These are phyloP conservation scores for Lolium multiflorum DNA, from an alignment of 176 grass and related monocot genomes.

Conservation along the genomic window DNA sequence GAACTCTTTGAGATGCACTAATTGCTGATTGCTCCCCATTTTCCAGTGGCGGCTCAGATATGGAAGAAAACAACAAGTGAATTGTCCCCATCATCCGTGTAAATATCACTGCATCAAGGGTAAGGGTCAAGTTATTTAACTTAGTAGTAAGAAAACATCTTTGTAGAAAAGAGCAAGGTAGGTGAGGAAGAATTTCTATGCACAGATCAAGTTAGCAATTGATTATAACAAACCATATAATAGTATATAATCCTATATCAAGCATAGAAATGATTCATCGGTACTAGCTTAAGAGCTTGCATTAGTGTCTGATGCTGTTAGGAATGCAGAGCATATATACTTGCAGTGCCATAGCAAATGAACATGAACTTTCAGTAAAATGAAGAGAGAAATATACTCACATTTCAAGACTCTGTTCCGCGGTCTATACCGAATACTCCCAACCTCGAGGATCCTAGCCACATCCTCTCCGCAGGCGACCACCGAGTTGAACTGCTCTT, in stretches of 20 bases:
- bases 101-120: slow-evolving; percentile 65
- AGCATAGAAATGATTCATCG: neutral
- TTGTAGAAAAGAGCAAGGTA: neutral
- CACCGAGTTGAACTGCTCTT: slow-evolving; percentile 74
- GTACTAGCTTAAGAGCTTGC: neutral
- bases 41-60: slow-evolving; percentile 34
- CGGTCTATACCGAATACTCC: slow-evolving; percentile 57
- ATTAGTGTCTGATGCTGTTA: neutral
- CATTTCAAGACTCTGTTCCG: slow-evolving; percentile 64
- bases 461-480: slow-evolving; percentile 70
- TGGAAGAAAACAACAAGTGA: slow-evolving; percentile 49
- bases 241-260: neutral
- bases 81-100: slow-evolving; percentile 65
- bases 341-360: neutral
- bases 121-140: slow-evolving; percentile 28
- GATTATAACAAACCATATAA: slow-evolving; percentile 6
- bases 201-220: neutral
- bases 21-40: slow-evolving; percentile 43
- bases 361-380: slow-evolving; percentile 19
- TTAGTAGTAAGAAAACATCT: neutral
- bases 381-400: slow-evolving; percentile 55
- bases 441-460: slow-evolving; percentile 80
- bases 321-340: neutral
- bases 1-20: slow-evolving; percentile 30
- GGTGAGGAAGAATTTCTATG: neutral